phyloP scores from a whole-genome alignment of 2,329 filamentous ascomycete genomes.

The Pseudocercospora fuligena region DNA sequence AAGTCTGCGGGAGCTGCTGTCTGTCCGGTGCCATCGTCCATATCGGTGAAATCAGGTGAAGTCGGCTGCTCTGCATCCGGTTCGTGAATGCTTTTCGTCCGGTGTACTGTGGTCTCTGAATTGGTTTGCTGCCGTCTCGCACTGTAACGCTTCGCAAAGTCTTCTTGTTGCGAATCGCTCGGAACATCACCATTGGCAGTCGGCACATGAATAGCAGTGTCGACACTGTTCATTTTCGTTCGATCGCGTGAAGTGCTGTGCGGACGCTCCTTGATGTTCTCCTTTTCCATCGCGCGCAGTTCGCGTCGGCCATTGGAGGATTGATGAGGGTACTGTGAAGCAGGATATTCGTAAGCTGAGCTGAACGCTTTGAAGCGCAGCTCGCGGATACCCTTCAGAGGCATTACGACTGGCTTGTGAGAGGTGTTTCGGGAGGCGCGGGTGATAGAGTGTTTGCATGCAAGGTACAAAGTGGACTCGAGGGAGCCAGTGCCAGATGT shows the following conservation, averaged over 20 bases:
- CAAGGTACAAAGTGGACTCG: conserved; percentile 11
- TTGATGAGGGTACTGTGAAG: conserved; percentile 34
- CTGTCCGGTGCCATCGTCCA: conserved; percentile 30
- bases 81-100: conserved; percentile 21
- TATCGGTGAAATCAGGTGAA: conserved; percentile 32
- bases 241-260: conserved; percentile 22
- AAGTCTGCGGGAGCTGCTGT: conserved; percentile 22
- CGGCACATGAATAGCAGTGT: conserved; percentile 31
- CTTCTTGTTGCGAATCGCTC: conserved; percentile 30
- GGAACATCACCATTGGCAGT: conserved; percentile 1
- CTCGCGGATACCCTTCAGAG: conserved; percentile 16
- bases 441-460: neutral
- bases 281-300: conserved; percentile 33
- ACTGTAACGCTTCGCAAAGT: conserved; percentile 34
- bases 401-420: neutral
- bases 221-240: conserved; percentile 31
- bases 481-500: neutral
- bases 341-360: conserved; percentile 29
- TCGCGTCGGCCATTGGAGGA: conserved; percentile 32
- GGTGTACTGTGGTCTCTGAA: conserved; percentile 17
- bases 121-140: conserved; percentile 20
- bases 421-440: conserved; percentile 6
- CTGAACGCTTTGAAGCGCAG: conserved; percentile 31
- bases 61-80: conserved; percentile 24
- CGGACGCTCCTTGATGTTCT: conserved; percentile 18